Evolutionary conservation across 140 eudicot genomes (phyloP), one percentile per base, ranked within the genome.

Genomic region (Flaveria floridana): DNA sequence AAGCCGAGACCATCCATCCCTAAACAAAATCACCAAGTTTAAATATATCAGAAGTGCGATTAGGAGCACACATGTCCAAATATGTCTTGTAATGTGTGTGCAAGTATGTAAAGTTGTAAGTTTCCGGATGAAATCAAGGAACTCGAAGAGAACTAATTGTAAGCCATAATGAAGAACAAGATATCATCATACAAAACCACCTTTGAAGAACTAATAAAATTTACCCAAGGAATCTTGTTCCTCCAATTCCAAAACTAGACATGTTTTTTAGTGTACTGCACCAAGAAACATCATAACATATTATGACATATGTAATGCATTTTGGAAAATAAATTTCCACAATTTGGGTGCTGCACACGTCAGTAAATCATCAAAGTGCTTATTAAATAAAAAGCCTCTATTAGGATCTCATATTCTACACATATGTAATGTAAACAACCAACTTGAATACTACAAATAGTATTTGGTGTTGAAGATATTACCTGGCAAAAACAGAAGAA

Each of bases 1-100:
- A 90, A 80, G 62, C 97, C 98, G 74, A 86, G 75, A 65, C 97
- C 97, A 86, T 93, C 97, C 91, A 93, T 88, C 37, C 98, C 97
- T 93, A 70, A 76, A 82, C 16, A 70, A 66, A 15, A 72, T 25
- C 18, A 77, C 67, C 48, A 72, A 63, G 26, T 65, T 23, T 12
- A 30, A 34, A 73, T 58, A 47, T 16, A 82, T 66, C 52, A 66
- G 63, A 77, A 68, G 67, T 69, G 50, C 15, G 80, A 44, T 58
- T 67, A 68, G 18, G 62, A 66, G 48, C 48, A 52, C 72, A 57
- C 15, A 46, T 47, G 48, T 55, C 26, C 16, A 80, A 26, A 16
- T 9, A 7, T 52, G 63, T 59, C 34, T 16, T 71, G 7, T 20
- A 28, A 57, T 15, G 48, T 21, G 58, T 16, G 58, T 68, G 34